Conservation (phyloP, 345 rosid species). For the Syzygium grande region DNA sequence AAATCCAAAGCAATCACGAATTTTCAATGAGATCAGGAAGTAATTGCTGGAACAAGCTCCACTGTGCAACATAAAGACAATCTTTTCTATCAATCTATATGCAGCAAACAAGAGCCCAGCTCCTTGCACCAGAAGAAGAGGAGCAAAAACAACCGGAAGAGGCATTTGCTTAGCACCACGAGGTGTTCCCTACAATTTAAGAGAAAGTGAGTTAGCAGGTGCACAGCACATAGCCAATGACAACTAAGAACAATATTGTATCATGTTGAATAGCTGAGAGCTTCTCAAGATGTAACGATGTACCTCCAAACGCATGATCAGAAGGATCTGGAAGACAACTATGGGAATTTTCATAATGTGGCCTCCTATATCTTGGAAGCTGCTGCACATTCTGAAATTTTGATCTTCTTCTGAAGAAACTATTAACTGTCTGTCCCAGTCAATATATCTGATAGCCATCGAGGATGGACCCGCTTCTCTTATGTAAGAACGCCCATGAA, state of each 20-base stretch:
- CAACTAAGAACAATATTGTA: not conserved
- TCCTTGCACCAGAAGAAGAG: constrained; percentile 76
- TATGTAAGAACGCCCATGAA: constrained; percentile 51
- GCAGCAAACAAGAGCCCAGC: constrained; percentile 64
- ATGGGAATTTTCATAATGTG: constrained; percentile 86
- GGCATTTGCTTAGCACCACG: constrained; percentile 55
- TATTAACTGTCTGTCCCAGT: constrained; percentile 63
- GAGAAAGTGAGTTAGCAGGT: not conserved
- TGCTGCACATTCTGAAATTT: constrained; percentile 46
- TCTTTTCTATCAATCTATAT: constrained; percentile 58
- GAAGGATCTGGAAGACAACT: constrained; percentile 59
- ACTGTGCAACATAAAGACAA: constrained; percentile 25
- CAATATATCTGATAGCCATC: constrained; percentile 41
- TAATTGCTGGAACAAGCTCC: constrained; percentile 43
- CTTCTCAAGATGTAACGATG: not conserved
- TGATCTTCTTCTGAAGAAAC: constrained; percentile 51
- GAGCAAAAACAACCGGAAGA: constrained; percentile 44
- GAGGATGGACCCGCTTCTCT: constrained; percentile 54
- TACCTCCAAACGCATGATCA: constrained; percentile 93
- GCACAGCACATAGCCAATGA: not conserved
- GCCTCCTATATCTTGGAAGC: constrained; percentile 81
- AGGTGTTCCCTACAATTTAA: constrained; percentile 64
- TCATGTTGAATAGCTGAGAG: not conserved
- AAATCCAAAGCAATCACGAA: constrained; percentile 60
- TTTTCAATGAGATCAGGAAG: constrained; percentile 34